Conservation (phyloP, 2,329 filamentous ascomycete genomes). For the Aspergillus vadensis region DNA sequence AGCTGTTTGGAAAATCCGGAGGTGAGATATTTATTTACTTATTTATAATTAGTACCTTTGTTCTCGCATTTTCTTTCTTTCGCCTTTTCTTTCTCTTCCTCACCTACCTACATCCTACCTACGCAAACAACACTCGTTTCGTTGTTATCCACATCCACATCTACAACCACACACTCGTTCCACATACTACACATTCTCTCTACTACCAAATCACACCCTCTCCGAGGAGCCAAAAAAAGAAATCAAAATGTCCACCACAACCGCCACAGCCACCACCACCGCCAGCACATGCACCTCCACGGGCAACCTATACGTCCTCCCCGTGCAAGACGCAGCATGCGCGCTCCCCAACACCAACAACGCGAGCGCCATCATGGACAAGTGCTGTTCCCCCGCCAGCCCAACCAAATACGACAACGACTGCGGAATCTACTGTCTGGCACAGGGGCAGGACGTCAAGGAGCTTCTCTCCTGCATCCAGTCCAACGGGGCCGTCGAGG, state of each 20-base stretch:
- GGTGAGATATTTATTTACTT: background rate
- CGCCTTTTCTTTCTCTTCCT: background rate
- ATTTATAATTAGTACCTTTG: background rate
- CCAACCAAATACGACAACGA: constrained; percentile 50
- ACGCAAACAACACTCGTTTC: background rate
- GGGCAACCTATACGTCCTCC: constrained; percentile 46
- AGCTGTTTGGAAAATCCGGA: no score
- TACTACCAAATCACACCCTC: no score
- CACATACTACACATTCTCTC: background rate
- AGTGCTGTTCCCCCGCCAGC: constrained; percentile 51
- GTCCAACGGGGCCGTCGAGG: constrained; percentile 40
- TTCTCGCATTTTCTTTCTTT: background rate
- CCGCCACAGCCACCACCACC: constrained; percentile 23
- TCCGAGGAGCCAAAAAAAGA: background rate
- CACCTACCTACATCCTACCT: background rate
- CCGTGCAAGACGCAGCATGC: constrained; percentile 50
- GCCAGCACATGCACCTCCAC: constrained; percentile 23
- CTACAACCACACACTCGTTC: background rate
- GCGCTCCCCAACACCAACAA: constrained; percentile 46
- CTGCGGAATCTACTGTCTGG: constrained; percentile 57
- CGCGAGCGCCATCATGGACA: constrained; percentile 46
- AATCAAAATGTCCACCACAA: constrained; percentile 29
- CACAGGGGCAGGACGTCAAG: constrained; percentile 41
- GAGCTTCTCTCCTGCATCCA: constrained; percentile 45
- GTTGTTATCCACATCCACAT: background rate